phyloP scores from a whole-genome alignment of 257 asterid genomes.

The Salvia miltiorrhiza region DNA sequence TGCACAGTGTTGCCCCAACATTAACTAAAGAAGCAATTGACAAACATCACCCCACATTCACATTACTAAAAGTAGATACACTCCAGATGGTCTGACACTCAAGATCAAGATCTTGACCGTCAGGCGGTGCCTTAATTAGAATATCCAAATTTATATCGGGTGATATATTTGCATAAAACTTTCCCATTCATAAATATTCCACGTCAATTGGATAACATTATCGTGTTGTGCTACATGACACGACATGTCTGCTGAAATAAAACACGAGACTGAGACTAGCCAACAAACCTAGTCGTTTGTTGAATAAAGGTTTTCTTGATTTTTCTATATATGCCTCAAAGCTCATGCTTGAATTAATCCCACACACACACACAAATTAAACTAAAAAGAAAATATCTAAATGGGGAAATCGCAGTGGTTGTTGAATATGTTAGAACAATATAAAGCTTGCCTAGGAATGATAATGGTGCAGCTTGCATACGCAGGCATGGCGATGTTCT shows the following conservation, averaged over 20 bases:
- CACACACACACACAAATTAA: conserved; percentile 12
- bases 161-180: no score
- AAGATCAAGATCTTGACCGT: no score
- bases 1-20: no score
- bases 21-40: no score
- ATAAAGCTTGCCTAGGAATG: conserved; percentile 39
- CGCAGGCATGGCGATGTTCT: conserved; percentile 60
- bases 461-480: conserved; percentile 36
- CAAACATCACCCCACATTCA: no score
- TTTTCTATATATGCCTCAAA: conserved; percentile 11
- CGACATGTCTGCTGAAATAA: background rate
- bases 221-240: no score
- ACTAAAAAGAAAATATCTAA: background rate
- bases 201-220: no score
- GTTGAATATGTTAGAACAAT: conserved; percentile 6
- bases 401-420: conserved; percentile 11
- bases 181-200: no score
- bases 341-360: background rate
- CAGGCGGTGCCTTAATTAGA: no score
- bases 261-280: background rate
- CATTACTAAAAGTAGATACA: no score
- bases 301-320: background rate
- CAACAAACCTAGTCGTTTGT: background rate
- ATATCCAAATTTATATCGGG: no score
- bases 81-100: no score